Evolutionary conservation across 2,329 filamentous ascomycete genomes (phyloP).

Genomic region (Chaetomiaceae sp.): DNA sequence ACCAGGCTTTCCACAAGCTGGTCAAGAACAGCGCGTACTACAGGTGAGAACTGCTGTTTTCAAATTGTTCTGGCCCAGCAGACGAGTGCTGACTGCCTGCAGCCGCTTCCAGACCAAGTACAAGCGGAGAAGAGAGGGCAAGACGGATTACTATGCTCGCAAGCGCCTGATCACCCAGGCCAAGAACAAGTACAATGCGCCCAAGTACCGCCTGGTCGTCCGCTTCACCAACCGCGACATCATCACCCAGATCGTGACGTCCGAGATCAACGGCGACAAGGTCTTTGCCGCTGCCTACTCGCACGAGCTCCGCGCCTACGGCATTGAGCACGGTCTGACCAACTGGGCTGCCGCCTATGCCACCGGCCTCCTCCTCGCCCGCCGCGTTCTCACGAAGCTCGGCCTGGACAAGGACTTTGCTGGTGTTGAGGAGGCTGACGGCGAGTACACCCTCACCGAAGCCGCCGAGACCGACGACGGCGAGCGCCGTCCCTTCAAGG

Average conservation of each 20-base stretch:
- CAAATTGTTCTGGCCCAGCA: too few species aligned
- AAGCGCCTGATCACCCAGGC: conserved; percentile 99
- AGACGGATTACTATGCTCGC: conserved; percentile 99
- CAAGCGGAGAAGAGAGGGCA: conserved; percentile 90
- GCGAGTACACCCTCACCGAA: conserved; percentile 95
- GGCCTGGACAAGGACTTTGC: conserved; percentile 87
- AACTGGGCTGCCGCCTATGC: conserved; percentile 99
- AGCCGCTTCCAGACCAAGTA: conserved; percentile 99
- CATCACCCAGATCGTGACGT: conserved; percentile 94
- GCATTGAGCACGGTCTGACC: conserved; percentile 96
- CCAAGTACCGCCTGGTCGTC: conserved; percentile 99
- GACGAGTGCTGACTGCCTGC: conserved; percentile 15
- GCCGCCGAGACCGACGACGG: conserved; percentile 85
- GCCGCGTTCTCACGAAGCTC: conserved; percentile 95
- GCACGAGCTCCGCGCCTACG: conserved; percentile 97
- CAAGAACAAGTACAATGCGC: conserved; percentile 99
- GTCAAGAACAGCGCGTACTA: conserved; percentile 99
- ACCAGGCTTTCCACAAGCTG: conserved; percentile 84
- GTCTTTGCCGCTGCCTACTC: conserved; percentile 88
- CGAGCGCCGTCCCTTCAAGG: conserved; percentile 98
- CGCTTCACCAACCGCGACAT: conserved; percentile 99
- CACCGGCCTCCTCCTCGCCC: conserved; percentile 93
- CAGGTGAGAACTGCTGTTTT: conserved; percentile 81
- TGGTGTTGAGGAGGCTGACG: conserved; percentile 94
- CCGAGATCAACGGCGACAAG: conserved; percentile 97